These are phyloP conservation scores for Nematocida sp. DNA, from an alignment of 371 early-diverging fungal species.

Conservation along the genomic window DNA sequence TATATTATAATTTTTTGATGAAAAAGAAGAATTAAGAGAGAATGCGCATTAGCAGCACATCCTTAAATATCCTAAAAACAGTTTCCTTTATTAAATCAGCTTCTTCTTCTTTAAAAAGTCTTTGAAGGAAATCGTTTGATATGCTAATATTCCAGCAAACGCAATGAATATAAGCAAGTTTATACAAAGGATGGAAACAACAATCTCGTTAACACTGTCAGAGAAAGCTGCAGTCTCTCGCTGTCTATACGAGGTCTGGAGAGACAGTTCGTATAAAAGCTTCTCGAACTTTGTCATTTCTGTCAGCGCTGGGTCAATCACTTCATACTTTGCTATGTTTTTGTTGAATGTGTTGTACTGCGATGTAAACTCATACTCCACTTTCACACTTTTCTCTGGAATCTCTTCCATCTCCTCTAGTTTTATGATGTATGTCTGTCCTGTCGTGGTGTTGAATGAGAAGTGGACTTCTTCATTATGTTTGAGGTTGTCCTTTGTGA, in stretches of 20 bases:
- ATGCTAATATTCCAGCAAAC: slow-evolving; percentile 63
- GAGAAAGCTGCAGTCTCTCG: slow-evolving; percentile 56
- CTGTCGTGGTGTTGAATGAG: slow-evolving; percentile 63
- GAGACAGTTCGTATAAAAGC: slow-evolving; percentile 62
- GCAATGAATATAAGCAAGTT: slow-evolving; percentile 63
- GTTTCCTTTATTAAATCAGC: slow-evolving; percentile 62
- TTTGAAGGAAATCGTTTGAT: slow-evolving; percentile 65
- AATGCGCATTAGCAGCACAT: too few species aligned
- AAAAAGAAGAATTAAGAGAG: too few species aligned
- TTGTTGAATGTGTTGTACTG: slow-evolving; percentile 70
- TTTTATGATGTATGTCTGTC: slow-evolving; percentile 57
- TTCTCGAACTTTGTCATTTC: slow-evolving; percentile 65
- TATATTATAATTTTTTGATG: too few species aligned
- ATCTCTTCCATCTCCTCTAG: slow-evolving; percentile 41
- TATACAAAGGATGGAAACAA: slow-evolving; percentile 63
- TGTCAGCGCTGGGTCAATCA: slow-evolving; percentile 67
- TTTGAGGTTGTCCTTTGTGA: slow-evolving; percentile 44
- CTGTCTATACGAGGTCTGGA: slow-evolving; percentile 51
- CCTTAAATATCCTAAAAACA: too few species aligned
- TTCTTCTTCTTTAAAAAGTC: slow-evolving; percentile 71
- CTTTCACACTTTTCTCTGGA: slow-evolving; percentile 54
- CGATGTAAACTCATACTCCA: slow-evolving; percentile 45
- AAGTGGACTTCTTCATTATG: slow-evolving; percentile 58
- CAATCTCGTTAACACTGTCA: slow-evolving; percentile 61
- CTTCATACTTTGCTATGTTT: slow-evolving; percentile 64